Conservation (phyloP, 1,284 basidiomycete genomes). For the Malassezia nana region DNA sequence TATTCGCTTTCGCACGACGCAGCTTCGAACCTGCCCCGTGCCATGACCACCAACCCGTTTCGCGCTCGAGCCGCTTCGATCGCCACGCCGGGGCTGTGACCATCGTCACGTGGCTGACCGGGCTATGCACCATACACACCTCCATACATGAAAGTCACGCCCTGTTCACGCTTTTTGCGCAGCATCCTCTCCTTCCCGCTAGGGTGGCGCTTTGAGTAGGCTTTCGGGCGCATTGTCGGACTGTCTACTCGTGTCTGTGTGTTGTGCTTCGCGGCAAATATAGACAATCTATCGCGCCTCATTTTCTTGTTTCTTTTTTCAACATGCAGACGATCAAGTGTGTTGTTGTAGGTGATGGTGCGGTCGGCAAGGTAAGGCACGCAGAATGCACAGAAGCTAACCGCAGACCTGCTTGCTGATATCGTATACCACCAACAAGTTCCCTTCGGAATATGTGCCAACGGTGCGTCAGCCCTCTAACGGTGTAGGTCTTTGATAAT, state of each 20-base stretch:
- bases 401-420: slow-evolving; percentile 90
- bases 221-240: neutral
- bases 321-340: slow-evolving; percentile 55
- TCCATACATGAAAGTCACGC: neutral
- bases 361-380: slow-evolving; percentile 87
- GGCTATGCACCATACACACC: neutral
- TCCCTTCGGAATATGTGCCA: slow-evolving; percentile 77
- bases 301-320: no score
- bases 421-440: slow-evolving; percentile 92
- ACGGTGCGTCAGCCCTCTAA: slow-evolving; percentile 53
- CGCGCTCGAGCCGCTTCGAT: neutral
- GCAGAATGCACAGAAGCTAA: neutral
- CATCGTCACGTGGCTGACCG: neutral
- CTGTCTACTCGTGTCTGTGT: neutral
- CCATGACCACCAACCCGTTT: neutral
- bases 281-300: no score
- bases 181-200: neutral
- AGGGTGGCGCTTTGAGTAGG: neutral
- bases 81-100: neutral
- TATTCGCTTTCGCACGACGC: neutral
- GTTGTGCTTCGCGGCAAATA: no score
- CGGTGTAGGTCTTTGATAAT: slow-evolving; percentile 73
- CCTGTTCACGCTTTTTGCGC: neutral
- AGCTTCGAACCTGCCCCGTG: neutral
- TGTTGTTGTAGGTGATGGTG: slow-evolving; percentile 98